Conservation (phyloP, 768 basidiomycete genomes). For the Lactarius tabidus region DNA sequence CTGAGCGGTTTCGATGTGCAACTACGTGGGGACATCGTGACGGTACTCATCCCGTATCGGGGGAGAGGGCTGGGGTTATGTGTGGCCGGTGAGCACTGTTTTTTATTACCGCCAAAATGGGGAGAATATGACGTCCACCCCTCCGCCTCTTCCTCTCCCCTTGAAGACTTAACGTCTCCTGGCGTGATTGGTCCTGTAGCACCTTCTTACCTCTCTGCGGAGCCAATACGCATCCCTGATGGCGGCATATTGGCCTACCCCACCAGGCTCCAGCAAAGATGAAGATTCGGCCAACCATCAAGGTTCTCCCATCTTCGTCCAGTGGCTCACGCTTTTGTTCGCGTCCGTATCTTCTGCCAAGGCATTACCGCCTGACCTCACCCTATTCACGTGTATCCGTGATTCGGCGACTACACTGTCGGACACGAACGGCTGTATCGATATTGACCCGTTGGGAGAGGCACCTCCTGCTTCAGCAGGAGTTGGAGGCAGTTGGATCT, state of each 20-base stretch:
- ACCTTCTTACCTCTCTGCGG: conserved; percentile 21
- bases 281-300: conserved; percentile 43
- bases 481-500: conserved; percentile 62
- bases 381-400: conserved; percentile 33
- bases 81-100: conserved; percentile 47
- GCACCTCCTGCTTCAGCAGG: conserved; percentile 59
- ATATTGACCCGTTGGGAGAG: conserved; percentile 65
- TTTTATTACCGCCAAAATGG: conserved; percentile 60
- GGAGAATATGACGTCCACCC: conserved; percentile 43
- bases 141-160: conserved; percentile 38
- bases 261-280: conserved; percentile 1
- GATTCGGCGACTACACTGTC: conserved; percentile 29
- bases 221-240: conserved; percentile 2
- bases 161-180: conserved; percentile 8
- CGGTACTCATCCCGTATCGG: conserved; percentile 53
- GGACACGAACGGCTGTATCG: conserved; percentile 31
- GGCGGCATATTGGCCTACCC: conserved; percentile 14
- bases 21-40: conserved; percentile 16
- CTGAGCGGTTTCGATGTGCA: conserved; percentile 33
- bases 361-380: conserved; percentile 39
- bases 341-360: conserved; percentile 35
- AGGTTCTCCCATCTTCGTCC: conserved; percentile 56
- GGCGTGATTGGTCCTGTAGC: conserved; percentile 1
- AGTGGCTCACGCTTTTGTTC: conserved; percentile 53
- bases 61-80: conserved; percentile 41